Evolutionary conservation across 257 asterid species (phyloP).

Genomic region (Haberlea rhodopensis): DNA sequence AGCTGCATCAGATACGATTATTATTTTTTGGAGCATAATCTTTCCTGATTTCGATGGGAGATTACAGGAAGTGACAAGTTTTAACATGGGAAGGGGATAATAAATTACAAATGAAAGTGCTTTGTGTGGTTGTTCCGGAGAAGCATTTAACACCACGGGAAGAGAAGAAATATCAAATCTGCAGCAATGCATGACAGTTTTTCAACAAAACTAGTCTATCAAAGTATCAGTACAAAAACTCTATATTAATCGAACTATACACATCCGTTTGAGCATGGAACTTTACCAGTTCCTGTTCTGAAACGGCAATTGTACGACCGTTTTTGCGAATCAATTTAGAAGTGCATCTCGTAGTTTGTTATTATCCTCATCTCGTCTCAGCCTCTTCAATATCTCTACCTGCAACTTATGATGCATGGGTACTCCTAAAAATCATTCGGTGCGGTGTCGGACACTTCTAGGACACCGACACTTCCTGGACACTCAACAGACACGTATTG

Average conservation of each 20-base stretch:
- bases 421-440: too few relatives aligned
- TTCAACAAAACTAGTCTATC: not conserved
- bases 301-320: too few relatives aligned
- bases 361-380: slow-evolving; percentile 71
- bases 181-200: not conserved
- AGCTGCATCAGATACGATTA: slow-evolving; percentile 39
- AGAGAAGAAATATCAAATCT: not conserved
- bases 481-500: too few relatives aligned
- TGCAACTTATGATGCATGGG: slow-evolving; percentile 92
- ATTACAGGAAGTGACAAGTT: slow-evolving; percentile 7
- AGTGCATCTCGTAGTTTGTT: slow-evolving; percentile 75
- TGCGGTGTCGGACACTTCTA: too few relatives aligned
- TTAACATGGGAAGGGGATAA: not conserved
- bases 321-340: too few relatives aligned
- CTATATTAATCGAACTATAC: not conserved
- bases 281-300: too few relatives aligned
- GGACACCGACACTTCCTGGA: too few relatives aligned
- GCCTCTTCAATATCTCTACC: slow-evolving; percentile 86
- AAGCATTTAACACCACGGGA: not conserved
- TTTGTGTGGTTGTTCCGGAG: not conserved
- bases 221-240: not conserved
- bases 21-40: slow-evolving; percentile 26
- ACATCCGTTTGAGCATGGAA: too few relatives aligned
- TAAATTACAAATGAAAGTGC: slow-evolving; percentile 1
- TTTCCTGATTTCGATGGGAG: not conserved